A percentile compares a stretch with the other conserved stretches of the same genome.
Conservation (phyloP, 1,284 basidiomycete species). For the Papiliotrema fonsecae region DNA sequence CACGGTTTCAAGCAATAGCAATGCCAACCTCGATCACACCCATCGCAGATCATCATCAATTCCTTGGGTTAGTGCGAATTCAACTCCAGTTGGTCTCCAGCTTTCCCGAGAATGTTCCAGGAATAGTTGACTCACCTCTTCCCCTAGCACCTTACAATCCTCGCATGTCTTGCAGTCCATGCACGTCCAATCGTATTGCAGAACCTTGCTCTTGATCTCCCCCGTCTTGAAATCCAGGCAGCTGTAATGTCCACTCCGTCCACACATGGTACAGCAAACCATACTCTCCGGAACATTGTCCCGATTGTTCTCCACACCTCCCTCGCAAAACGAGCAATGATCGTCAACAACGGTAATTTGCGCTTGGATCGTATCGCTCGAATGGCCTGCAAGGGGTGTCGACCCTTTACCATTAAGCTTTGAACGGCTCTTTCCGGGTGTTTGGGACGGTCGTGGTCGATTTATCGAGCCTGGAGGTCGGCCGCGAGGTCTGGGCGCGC, state of each 20-base stretch:
- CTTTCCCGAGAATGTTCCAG: not conserved
- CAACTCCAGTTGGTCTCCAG: not conserved
- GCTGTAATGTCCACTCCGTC: constrained; percentile 57
- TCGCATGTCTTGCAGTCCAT: constrained; percentile 92
- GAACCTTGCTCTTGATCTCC: constrained; percentile 52
- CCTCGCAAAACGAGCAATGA: constrained; percentile 35
- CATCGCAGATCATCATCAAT: constrained; percentile 85
- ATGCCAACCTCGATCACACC: constrained; percentile 94
- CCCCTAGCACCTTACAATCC: constrained; percentile 75
- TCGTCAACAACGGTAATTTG: no score
- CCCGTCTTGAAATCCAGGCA: constrained; percentile 60
- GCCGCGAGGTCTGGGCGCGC: no score
- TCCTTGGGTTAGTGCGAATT: constrained; percentile 58
- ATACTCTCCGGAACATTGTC: constrained; percentile 27
- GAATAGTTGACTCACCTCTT: constrained; percentile 66
- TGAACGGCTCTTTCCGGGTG: no score
- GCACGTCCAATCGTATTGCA: constrained; percentile 80
- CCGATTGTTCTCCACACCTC: constrained; percentile 21
- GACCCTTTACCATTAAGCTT: no score
- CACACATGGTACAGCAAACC: constrained; percentile 37
- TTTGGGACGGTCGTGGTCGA: no score
- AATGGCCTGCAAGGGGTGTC: no score
- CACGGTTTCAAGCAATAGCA: constrained; percentile 74
- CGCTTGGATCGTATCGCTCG: no score
- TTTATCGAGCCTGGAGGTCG: no score